Percentiles rank a stretch among this genome's conserved stretches.
These are phyloP conservation scores for Beauveria medogensis DNA, from an alignment of 2,329 filamentous ascomycete species.

Conservation along the genomic window DNA sequence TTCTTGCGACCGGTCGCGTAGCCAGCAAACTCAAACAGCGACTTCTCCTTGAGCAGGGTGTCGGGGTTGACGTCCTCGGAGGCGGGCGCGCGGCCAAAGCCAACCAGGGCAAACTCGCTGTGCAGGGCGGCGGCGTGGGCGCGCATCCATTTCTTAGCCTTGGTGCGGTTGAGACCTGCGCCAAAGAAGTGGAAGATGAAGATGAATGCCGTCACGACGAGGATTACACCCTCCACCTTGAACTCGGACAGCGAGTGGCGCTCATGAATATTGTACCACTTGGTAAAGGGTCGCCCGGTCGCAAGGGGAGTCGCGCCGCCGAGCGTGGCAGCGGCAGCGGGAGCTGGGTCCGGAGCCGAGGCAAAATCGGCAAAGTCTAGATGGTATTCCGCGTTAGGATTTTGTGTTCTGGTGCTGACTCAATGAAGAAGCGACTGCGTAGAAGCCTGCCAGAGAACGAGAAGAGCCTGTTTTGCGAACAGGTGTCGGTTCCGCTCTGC, in stretches of 20 bases:
- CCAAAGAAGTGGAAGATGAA: constrained; percentile 76
- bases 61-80: constrained; percentile 34
- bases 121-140: constrained; percentile 64
- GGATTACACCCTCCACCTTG: constrained; percentile 74
- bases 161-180: constrained; percentile 67
- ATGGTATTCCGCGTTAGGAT: constrained; percentile 18
- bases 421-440: background rate
- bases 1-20: constrained; percentile 93
- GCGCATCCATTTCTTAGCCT: constrained; percentile 72
- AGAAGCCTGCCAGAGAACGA: background rate
- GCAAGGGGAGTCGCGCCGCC: constrained; percentile 36
- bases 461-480: background rate
- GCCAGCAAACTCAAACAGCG: constrained; percentile 73
- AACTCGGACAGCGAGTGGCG: constrained; percentile 79
- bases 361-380: constrained; percentile 93
- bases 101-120: constrained; percentile 80
- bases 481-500: background rate
- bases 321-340: constrained; percentile 39
- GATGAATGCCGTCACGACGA: constrained; percentile 66
- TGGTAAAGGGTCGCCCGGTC: constrained; percentile 63
- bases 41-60: constrained; percentile 70
- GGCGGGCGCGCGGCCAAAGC: constrained; percentile 56
- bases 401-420: background rate
- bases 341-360: constrained; percentile 60
- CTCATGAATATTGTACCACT: constrained; percentile 97